A percentile compares a stretch with the other conserved stretches of the same genome.
phyloP scores from a whole-genome alignment of 164 flowering plant genomes.

The Vitis cinerea region DNA sequence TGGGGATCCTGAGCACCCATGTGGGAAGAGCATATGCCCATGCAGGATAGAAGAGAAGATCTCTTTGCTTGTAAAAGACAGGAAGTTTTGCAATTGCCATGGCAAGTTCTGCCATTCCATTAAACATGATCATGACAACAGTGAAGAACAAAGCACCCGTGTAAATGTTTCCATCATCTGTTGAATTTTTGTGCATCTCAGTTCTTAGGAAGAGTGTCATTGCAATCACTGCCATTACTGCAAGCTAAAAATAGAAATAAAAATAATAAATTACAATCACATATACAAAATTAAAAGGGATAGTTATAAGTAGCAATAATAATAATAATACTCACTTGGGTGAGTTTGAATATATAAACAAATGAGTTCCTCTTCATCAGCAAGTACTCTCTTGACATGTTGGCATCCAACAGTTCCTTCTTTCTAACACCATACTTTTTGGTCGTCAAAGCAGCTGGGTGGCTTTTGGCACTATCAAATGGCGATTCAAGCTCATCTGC shows the following conservation, averaged over 20 bases:
- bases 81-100: slow-evolving; percentile 52
- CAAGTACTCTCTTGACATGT: slow-evolving; percentile 42
- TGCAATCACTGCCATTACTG: slow-evolving; percentile 24
- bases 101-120: slow-evolving; percentile 43
- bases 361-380: slow-evolving; percentile 64
- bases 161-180: slow-evolving; percentile 32
- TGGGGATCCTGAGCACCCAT: slow-evolving; percentile 56
- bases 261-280: neutral
- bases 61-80: slow-evolving; percentile 56
- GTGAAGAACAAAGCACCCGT: slow-evolving; percentile 45
- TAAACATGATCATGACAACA: slow-evolving; percentile 34
- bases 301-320: neutral
- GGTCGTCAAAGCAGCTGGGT: slow-evolving; percentile 57
- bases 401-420: slow-evolving; percentile 48
- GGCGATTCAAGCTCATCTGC: slow-evolving; percentile 46
- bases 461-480: slow-evolving; percentile 46
- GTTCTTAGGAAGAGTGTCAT: slow-evolving; percentile 48
- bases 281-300: neutral
- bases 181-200: slow-evolving; percentile 25
- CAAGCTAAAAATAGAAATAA: slow-evolving; percentile 27
- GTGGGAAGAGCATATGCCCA: slow-evolving; percentile 56
- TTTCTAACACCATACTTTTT: slow-evolving; percentile 38
- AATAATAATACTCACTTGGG: slow-evolving; percentile 30
- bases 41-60: slow-evolving; percentile 46
- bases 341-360: slow-evolving; percentile 45